Evolutionary conservation across 1,284 basidiomycete species (phyloP).

Genomic region (Apiotrichum veenhuisii): DNA sequence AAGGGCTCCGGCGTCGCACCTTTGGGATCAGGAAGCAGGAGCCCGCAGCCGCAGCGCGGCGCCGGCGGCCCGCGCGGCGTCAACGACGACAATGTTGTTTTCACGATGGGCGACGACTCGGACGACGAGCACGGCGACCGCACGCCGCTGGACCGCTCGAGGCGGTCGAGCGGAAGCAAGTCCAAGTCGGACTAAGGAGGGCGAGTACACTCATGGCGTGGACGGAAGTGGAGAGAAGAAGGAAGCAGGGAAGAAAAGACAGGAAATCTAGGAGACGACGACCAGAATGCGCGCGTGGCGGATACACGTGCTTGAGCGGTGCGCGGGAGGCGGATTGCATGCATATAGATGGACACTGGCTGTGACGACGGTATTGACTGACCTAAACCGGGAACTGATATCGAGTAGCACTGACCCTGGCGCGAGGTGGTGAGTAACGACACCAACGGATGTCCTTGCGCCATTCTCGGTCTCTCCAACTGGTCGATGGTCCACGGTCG

Average conservation of each 20-base stretch:
- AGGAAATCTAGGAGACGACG: too few species aligned
- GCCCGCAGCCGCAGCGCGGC: conserved; percentile 8
- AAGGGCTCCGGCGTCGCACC: conserved; percentile 5
- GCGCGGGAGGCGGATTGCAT: background rate
- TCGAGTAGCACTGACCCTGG: too few species aligned
- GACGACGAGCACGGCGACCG: conserved; percentile 13
- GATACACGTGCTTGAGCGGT: too few species aligned
- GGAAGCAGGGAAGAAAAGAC: background rate
- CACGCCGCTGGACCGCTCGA: background rate
- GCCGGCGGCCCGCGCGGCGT: conserved; percentile 39
- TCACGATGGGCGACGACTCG: conserved; percentile 70
- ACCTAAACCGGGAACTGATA: too few species aligned
- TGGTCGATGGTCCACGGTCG: too few species aligned
- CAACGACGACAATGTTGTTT: conserved; percentile 73
- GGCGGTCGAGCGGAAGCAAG: conserved; percentile 4
- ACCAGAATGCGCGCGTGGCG: too few species aligned
- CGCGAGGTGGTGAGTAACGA: too few species aligned
- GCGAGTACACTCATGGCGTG: background rate
- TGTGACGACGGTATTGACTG: too few species aligned
- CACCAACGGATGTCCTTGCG: too few species aligned
- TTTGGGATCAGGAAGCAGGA: conserved; percentile 6
- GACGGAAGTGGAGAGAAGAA: background rate
- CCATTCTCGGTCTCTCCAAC: too few species aligned
- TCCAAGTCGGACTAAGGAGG: conserved; percentile 1
- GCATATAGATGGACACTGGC: background rate